Evolutionary conservation across 2,329 filamentous ascomycete genomes (phyloP).

Genomic region (Colletotrichum phormii): DNA sequence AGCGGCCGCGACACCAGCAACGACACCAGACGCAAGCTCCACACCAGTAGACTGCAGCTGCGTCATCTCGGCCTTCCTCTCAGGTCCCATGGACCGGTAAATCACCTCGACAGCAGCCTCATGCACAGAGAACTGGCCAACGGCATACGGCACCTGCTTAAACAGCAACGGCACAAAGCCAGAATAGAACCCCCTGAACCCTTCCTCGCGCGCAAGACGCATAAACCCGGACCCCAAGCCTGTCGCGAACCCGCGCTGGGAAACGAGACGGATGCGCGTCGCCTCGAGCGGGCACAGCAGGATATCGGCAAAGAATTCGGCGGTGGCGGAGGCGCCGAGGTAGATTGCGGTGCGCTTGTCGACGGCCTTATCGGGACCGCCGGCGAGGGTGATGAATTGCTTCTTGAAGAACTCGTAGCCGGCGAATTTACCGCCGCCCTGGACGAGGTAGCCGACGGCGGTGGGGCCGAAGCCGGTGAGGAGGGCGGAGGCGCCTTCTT

Average conservation of each 20-base stretch:
- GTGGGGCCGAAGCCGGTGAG: conserved; percentile 88
- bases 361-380: conserved; percentile 58
- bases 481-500: conserved; percentile 83
- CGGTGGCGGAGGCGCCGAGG: conserved; percentile 76
- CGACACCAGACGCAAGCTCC: conserved; percentile 87
- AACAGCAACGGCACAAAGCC: conserved; percentile 89
- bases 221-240: conserved; percentile 78
- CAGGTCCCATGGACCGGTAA: conserved; percentile 75
- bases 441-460: conserved; percentile 87
- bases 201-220: conserved; percentile 81
- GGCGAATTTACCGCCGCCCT: conserved; percentile 91
- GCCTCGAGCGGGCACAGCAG: conserved; percentile 92
- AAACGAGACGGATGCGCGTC: conserved; percentile 81
- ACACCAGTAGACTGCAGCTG: conserved; percentile 81
- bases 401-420: conserved; percentile 97
- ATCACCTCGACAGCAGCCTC: conserved; percentile 86
- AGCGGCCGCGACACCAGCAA: conserved; percentile 89
- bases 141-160: conserved; percentile 93
- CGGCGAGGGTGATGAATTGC: conserved; percentile 79
- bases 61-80: conserved; percentile 75
- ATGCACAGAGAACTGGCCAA: conserved; percentile 94
- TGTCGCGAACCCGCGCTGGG: conserved; percentile 80
- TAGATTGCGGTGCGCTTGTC: conserved; percentile 70
- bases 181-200: conserved; percentile 86
- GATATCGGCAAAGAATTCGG: conserved; percentile 81